Evolutionary conservation across 2,329 filamentous ascomycete genomes (phyloP).

Genomic region (Bretziella fagacearum): DNA sequence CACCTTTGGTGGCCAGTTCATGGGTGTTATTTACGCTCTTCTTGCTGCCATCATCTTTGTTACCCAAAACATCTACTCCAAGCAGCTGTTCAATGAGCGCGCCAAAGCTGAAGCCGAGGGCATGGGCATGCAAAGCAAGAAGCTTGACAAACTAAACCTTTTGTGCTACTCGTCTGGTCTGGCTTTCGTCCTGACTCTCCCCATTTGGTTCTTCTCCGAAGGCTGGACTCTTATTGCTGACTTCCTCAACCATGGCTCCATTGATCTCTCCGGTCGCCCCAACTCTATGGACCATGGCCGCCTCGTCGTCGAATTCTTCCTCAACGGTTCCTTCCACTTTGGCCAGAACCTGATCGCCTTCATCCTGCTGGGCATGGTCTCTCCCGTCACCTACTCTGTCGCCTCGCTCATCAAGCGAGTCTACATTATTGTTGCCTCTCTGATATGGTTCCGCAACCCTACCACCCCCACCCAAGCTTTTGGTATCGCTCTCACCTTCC

Average conservation of each 20-base stretch:
- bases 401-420: slow-evolving; percentile 93
- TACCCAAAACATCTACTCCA: slow-evolving; percentile 96
- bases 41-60: slow-evolving; percentile 89
- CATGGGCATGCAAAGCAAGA: slow-evolving; percentile 42
- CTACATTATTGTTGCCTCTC: slow-evolving; percentile 86
- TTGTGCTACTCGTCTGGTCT: slow-evolving; percentile 93
- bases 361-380: slow-evolving; percentile 77
- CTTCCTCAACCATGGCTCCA: slow-evolving; percentile 62
- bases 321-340: slow-evolving; percentile 96
- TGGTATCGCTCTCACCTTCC: slow-evolving; percentile 75
- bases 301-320: slow-evolving; percentile 68
- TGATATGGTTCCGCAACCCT: slow-evolving; percentile 87
- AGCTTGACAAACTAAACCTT: slow-evolving; percentile 91
- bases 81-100: slow-evolving; percentile 91
- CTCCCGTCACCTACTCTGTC: slow-evolving; percentile 92
- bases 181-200: slow-evolving; percentile 72
- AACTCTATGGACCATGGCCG: slow-evolving; percentile 62
- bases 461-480: slow-evolving; percentile 69
- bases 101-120: slow-evolving; percentile 67
- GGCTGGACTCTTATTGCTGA: slow-evolving; percentile 62
- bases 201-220: slow-evolving; percentile 88
- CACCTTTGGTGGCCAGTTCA: slow-evolving; percentile 63
- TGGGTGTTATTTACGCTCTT: slow-evolving; percentile 80
- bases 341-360: slow-evolving; percentile 93
- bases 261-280: slow-evolving; percentile 42